Evolutionary conservation across 1,284 basidiomycete genomes (phyloP), one percentile per base, ranked within the genome.

Genomic region (Stereum hirsutum): DNA sequence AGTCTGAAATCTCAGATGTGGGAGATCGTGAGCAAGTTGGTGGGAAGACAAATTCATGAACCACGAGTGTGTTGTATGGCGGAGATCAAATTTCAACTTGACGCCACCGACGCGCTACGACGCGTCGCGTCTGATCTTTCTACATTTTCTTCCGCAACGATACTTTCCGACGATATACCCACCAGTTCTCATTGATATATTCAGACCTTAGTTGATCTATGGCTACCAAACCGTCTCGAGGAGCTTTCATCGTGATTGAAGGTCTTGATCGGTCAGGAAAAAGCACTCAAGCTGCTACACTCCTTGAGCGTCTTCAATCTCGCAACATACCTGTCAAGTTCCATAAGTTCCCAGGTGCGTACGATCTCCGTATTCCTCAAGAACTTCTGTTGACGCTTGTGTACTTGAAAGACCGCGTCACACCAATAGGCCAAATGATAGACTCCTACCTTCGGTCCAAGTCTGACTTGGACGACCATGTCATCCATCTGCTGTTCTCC

Each of bases 331-430:
- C 65, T 12, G 72, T 73, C 21, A 66, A 73, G 54, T 60, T 85
- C 48, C 60, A 85, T 50, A 90, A 93, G 60, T 96, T 96, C 60
- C 93, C 93, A 44, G 92, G 92, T 93, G 54, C 59, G 65, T 15
- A 12, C 39, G 14, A 42, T 35, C 20, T 39, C 21, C n/a, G n/a
- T n/a, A n/a, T n/a, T n/a, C n/a, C 11, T 36, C 17, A 39, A 19
- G 21, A 26, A 20, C 34, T 21, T 25, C 28, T 35, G n/a, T n/a
- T n/a, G n/a, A n/a, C n/a, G n/a, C n/a, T n/a, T n/a, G n/a, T n/a
- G n/a, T n/a, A n/a, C n/a, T n/a, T n/a, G n/a, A n/a, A n/a, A 96
- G 95, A 98, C 61, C 76, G 96, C 31, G 90, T 89, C 2, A 97
- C 95, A 1, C 61, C 86, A 1, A 96, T 94, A 43, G 95, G 95